Evolutionary conservation across 1,284 basidiomycete genomes (phyloP).

Genomic region (Tetrapyrgos nigripes): DNA sequence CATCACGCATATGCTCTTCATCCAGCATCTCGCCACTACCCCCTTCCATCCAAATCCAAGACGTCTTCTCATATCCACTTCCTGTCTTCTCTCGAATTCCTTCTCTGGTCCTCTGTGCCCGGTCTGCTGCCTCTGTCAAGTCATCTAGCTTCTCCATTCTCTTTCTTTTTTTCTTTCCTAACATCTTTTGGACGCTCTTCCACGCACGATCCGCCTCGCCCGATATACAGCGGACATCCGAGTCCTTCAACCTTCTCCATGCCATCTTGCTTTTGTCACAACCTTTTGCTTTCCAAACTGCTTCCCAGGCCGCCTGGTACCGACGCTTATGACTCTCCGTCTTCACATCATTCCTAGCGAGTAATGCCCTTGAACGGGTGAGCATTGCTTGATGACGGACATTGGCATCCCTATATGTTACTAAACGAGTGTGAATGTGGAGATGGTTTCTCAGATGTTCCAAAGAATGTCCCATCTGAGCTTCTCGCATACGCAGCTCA

Average conservation of each 20-base stretch:
- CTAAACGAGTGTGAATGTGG: slow-evolving; percentile 2
- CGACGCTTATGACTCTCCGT: not conserved
- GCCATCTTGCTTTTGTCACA: not conserved
- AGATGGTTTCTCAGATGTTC: slow-evolving; percentile 9
- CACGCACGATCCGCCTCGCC: not conserved
- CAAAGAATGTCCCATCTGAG: slow-evolving; percentile 2
- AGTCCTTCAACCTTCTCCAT: not conserved
- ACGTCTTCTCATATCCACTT: not conserved
- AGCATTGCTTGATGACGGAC: slow-evolving; percentile 3
- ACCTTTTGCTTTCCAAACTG: not conserved
- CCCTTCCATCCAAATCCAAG: slow-evolving; percentile 2
- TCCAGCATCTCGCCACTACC: not conserved
- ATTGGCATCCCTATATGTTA: slow-evolving; percentile 7
- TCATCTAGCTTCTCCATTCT: not conserved
- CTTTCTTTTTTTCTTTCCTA: not conserved
- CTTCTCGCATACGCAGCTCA: slow-evolving; percentile 6
- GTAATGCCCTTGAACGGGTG: not conserved
- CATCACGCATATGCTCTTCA: not conserved
- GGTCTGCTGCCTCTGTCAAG: not conserved
- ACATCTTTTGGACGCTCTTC: not conserved
- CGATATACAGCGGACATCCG: not conserved
- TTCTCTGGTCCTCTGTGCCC: not conserved
- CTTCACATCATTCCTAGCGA: slow-evolving; percentile 4
- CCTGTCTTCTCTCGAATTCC: not conserved
- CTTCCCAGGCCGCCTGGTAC: not conserved